Base-by-base conservation (phyloP, 352 stramenopile species). In the Phytophthora sojae region DNA sequence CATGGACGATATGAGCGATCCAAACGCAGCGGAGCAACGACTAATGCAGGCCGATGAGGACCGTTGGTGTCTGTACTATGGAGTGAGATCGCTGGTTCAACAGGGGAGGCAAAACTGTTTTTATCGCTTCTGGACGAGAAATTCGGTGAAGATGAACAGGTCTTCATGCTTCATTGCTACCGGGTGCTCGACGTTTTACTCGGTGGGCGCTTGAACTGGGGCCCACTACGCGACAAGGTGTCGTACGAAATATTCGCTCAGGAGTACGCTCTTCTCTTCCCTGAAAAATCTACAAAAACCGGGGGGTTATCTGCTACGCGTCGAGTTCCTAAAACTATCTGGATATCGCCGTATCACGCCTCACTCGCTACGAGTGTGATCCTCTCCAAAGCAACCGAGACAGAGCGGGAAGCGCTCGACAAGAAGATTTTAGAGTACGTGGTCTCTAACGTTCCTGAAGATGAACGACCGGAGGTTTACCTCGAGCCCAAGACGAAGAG, bases 11-110 rank as follows among this genome's bases (percentile, higher is more conserved):
- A 75, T 78, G 7, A 37, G 11, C 59, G 35, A 73, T n/a, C 9
- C 64, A 30, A 42, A 69, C 15, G 15, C 45, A 14, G 21, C 44
- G 30, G 81, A 92, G 29, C 75, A 83, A n/a, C 63, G 59, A 1
- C 83, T 86, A 25, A 70, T 79, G 17, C 75, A 92, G 57, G 89
- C 92, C 0, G 91, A 98, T 56, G 92, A 98, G 69, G 86, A 96
- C 44, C 82, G 94, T 0, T 98, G 95, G 95, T 96, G 90, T 32
- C 60, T 98, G 23, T 98, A 98, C 70, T 98, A 98, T 57, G 95
- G 95, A 0, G 88, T 96, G 30, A 97, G 97, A 59, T 69, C 79
- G 0, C 67, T 95, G 2, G 82, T 98, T 0, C 80, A 91, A 14
- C 83, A 95, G 61, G 92, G 96, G 95, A 98, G 45, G 93, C 93